Conservation (phyloP, 805 yeast genomes). For the Yamadazyma philogaea region DNA sequence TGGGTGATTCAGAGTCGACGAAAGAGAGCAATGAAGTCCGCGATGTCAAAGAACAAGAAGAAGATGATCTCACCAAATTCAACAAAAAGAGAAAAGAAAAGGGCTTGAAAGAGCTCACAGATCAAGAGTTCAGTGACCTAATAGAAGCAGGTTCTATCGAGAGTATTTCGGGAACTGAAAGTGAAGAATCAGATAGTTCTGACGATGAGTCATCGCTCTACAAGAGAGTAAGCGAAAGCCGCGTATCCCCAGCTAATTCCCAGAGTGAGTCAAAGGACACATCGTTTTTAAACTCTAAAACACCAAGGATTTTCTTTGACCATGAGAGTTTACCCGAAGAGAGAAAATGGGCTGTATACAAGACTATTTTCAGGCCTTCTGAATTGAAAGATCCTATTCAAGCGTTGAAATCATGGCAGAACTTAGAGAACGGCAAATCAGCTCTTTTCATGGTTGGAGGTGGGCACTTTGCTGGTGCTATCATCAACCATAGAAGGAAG, state of each 20-base stretch:
- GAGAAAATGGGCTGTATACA: slow-evolving; percentile 65
- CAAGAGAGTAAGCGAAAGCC: slow-evolving; percentile 17
- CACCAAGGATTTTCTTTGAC: slow-evolving; percentile 63
- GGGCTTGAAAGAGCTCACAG: slow-evolving; percentile 47
- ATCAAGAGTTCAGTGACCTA: slow-evolving; percentile 55
- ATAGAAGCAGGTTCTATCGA: slow-evolving; percentile 49
- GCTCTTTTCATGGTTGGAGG: slow-evolving; percentile 94
- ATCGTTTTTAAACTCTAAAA: slow-evolving; percentile 56
- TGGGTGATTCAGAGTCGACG: neutral
- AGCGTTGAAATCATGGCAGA: slow-evolving; percentile 40
- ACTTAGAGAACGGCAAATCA: slow-evolving; percentile 43
- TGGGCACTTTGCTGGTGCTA: slow-evolving; percentile 97
- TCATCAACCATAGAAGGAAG: slow-evolving; percentile 67
- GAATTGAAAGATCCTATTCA: slow-evolving; percentile 49
- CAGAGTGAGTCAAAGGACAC: neutral
- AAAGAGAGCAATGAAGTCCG: neutral
- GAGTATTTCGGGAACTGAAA: slow-evolving; percentile 57
- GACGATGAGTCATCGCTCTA: slow-evolving; percentile 17
- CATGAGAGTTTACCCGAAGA: slow-evolving; percentile 43
- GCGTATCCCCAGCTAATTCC: slow-evolving; percentile 3
- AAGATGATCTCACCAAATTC: slow-evolving; percentile 49
- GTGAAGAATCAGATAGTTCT: slow-evolving; percentile 23
- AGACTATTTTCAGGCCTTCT: slow-evolving; percentile 49
- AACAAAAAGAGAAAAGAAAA: slow-evolving; percentile 54
- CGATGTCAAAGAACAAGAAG: neutral